Conservation (phyloP, 257 asterid genomes). For the Perilla frutescens region DNA sequence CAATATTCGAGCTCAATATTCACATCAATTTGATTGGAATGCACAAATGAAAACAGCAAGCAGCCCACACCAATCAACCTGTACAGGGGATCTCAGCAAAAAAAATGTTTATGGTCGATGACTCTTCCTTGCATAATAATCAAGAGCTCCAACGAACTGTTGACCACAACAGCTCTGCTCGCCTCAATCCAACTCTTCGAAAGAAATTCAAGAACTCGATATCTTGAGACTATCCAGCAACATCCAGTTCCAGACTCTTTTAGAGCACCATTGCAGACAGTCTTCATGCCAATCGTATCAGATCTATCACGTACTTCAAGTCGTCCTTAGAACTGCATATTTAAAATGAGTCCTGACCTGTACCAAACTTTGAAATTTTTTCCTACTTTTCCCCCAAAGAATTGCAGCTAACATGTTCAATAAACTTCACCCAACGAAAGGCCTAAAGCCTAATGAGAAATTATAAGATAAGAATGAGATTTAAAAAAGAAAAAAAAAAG, state of each 20-base stretch:
- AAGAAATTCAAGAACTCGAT: constrained; percentile 1
- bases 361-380: constrained; percentile 23
- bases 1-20: constrained; percentile 38
- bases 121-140: constrained; percentile 14
- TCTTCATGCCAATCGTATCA: not conserved
- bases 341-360: constrained; percentile 14
- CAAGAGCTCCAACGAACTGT: constrained; percentile 12
- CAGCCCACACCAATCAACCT: constrained; percentile 38
- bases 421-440: constrained; percentile 34
- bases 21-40: constrained; percentile 36
- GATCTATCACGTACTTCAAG: not conserved
- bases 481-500: not conserved
- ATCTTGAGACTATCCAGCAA: not conserved
- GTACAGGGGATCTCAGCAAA: constrained; percentile 38
- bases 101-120: constrained; percentile 7
- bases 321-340: not conserved
- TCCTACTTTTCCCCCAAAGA: constrained; percentile 30
- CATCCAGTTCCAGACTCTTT: constrained; percentile 1
- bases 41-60: constrained; percentile 11
- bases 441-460: constrained; percentile 41
- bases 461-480: constrained; percentile 31
- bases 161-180: not conserved
- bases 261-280: not conserved
- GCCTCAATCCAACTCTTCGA: not conserved
- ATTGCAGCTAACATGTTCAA: constrained; percentile 33